Percentiles rank a stretch among this genome's conserved stretches.
Conservation (phyloP, 768 basidiomycete species). For the Tulasnella sp. region DNA sequence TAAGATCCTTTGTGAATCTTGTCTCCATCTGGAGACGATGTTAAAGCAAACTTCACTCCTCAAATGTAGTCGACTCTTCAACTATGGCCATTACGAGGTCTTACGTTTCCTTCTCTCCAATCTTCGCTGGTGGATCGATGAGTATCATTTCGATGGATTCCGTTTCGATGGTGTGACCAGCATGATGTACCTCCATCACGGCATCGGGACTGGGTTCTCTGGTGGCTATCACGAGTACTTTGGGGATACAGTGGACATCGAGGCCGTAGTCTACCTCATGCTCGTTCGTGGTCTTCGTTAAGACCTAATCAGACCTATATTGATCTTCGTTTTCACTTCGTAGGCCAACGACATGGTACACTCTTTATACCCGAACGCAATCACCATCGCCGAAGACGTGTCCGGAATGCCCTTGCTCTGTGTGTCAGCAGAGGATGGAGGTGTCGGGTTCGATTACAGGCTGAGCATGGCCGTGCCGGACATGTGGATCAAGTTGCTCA, state of each 20-base stretch:
- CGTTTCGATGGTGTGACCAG: slow-evolving; percentile 98
- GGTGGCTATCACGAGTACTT: slow-evolving; percentile 99
- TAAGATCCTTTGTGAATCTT: slow-evolving; percentile 2
- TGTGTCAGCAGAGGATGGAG: slow-evolving; percentile 64
- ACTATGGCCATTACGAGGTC: slow-evolving; percentile 92
- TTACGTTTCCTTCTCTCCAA: slow-evolving; percentile 92
- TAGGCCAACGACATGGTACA: slow-evolving; percentile 92
- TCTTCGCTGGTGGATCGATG: slow-evolving; percentile 89
- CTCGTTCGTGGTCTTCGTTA: slow-evolving; percentile 46
- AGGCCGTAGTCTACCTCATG: slow-evolving; percentile 94
- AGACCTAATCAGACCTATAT: not conserved
- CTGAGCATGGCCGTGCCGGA: slow-evolving; percentile 98
- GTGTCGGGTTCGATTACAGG: slow-evolving; percentile 95
- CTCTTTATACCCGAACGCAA: slow-evolving; percentile 59
- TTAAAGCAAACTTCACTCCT: not conserved
- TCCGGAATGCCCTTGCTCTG: slow-evolving; percentile 98
- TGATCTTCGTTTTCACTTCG: not conserved
- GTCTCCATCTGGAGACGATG: no score
- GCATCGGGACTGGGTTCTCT: slow-evolving; percentile 94
- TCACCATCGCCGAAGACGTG: slow-evolving; percentile 97
- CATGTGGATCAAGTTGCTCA: slow-evolving; percentile 99
- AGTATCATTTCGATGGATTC: slow-evolving; percentile 95
- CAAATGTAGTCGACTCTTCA: slow-evolving; percentile 64
- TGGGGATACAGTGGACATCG: slow-evolving; percentile 70
- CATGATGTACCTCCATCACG: slow-evolving; percentile 99